phyloP scores from a whole-genome alignment of 306 rosid genomes.

The Astragalus membranaceus region DNA sequence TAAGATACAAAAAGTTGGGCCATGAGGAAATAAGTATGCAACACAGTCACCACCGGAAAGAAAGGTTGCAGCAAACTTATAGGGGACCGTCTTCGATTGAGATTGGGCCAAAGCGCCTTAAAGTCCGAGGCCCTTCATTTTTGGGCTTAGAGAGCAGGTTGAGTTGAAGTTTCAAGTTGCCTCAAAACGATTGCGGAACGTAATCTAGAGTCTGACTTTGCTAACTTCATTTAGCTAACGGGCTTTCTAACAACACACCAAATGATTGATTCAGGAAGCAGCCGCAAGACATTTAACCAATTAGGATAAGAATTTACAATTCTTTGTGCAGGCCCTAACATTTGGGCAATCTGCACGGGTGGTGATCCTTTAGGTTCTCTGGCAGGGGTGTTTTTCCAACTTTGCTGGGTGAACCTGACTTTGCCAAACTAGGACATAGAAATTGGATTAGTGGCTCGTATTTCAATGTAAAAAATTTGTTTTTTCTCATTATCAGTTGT shows the following conservation, averaged over 20 bases:
- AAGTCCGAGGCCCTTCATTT: constrained; percentile 70
- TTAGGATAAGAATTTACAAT: constrained; percentile 61
- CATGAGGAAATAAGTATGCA: constrained; percentile 50
- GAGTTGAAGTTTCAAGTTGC: constrained; percentile 42
- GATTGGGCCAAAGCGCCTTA: constrained; percentile 63
- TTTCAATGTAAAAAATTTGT: constrained; percentile 53
- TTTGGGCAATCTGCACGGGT: constrained; percentile 60
- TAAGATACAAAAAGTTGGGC: constrained; percentile 55
- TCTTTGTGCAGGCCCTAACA: constrained; percentile 91
- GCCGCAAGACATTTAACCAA: constrained; percentile 59
- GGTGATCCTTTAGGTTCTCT: constrained; percentile 66
- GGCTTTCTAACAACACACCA: constrained; percentile 74
- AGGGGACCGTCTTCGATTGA: constrained; percentile 51
- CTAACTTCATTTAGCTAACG: constrained; percentile 64
- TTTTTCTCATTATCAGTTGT: constrained; percentile 26
- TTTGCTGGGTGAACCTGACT: constrained; percentile 60
- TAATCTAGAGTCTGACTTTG: constrained; percentile 46
- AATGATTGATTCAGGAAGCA: constrained; percentile 68
- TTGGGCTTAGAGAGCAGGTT: constrained; percentile 59
- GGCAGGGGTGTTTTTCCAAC: constrained; percentile 70
- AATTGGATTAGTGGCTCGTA: constrained; percentile 38
- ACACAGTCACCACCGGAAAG: constrained; percentile 55
- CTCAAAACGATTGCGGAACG: constrained; percentile 34
- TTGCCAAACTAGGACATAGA: constrained; percentile 44
- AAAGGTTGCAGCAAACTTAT: constrained; percentile 38